These are phyloP conservation scores for Salicornia ramosissima DNA, from an alignment of 148 eudicot genomes.

Conservation along the genomic window DNA sequence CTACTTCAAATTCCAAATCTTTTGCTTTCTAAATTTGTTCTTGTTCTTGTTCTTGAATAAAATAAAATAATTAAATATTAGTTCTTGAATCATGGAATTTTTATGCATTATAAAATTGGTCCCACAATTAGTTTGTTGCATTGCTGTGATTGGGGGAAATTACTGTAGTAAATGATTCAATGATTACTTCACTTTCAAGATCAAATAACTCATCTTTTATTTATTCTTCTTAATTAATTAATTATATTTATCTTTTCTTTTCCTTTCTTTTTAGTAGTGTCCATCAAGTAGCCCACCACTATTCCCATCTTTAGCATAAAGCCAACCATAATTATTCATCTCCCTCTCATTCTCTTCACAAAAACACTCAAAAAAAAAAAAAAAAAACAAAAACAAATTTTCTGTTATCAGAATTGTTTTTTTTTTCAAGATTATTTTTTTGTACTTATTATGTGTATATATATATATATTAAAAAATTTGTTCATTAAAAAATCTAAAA, in stretches of 20 bases:
- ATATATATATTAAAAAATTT: too few species aligned
- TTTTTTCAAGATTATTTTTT: not conserved
- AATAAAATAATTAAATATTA: too few species aligned
- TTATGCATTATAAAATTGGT: not conserved
- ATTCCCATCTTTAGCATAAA: constrained; percentile 33
- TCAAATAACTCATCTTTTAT: constrained; percentile 9
- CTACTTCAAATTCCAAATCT: too few species aligned
- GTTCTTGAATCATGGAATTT: not conserved
- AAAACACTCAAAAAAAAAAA: too few species aligned
- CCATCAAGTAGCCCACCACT: constrained; percentile 25
- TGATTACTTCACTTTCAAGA: constrained; percentile 34
- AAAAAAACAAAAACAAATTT: constrained; percentile 30
- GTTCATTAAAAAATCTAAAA: too few species aligned
- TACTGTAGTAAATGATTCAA: not conserved
- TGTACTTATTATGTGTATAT: too few species aligned
- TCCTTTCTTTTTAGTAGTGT: constrained; percentile 24
- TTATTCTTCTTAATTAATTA: too few species aligned
- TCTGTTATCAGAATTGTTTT: not conserved
- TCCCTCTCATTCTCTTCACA: not conserved
- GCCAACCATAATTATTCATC: constrained; percentile 23
- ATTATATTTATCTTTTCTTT: not conserved
- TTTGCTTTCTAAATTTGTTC: too few species aligned
- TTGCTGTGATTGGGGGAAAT: not conserved
- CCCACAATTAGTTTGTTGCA: constrained; percentile 9
- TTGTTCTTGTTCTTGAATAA: too few species aligned